Evolutionary conservation across 1,284 basidiomycete species (phyloP).

Genomic region (Malassezia arunalokei): DNA sequence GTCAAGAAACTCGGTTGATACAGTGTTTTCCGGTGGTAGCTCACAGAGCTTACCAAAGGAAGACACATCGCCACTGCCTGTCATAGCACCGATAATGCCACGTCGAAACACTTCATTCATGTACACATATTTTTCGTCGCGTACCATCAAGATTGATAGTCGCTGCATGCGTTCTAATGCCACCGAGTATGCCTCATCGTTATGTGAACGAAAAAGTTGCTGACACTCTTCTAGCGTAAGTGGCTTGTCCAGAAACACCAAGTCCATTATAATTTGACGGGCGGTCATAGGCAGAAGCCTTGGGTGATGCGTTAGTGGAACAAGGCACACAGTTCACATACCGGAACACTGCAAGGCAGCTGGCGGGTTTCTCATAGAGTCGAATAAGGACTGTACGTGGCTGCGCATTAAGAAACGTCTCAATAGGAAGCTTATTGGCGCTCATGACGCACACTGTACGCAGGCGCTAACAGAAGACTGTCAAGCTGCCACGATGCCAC

Average conservation of each 20-base stretch:
- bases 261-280: slow-evolving; percentile 76
- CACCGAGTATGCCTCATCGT: slow-evolving; percentile 52
- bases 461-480: background rate
- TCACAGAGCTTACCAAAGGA: slow-evolving; percentile 80
- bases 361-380: slow-evolving; percentile 76
- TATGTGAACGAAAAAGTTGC: slow-evolving; percentile 63
- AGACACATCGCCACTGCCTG: slow-evolving; percentile 71
- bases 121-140: slow-evolving; percentile 50
- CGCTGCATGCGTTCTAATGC: slow-evolving; percentile 8
- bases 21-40: slow-evolving; percentile 44
- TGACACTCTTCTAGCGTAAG: slow-evolving; percentile 61
- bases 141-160: slow-evolving; percentile 26
- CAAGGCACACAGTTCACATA: slow-evolving; percentile 40
- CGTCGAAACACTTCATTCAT: slow-evolving; percentile 35
- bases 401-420: slow-evolving; percentile 69
- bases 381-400: slow-evolving; percentile 69
- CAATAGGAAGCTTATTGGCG: slow-evolving; percentile 34
- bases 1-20: slow-evolving; percentile 60
- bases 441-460: background rate
- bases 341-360: slow-evolving; percentile 88
- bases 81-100: slow-evolving; percentile 61
- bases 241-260: slow-evolving; percentile 76
- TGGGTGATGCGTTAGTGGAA: background rate
- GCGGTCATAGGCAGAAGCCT: slow-evolving; percentile 76
- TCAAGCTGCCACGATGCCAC: background rate